These are phyloP conservation scores for Oropetium thomaeum DNA, from an alignment of 176 grass and related monocot species.

Conservation along the genomic window DNA sequence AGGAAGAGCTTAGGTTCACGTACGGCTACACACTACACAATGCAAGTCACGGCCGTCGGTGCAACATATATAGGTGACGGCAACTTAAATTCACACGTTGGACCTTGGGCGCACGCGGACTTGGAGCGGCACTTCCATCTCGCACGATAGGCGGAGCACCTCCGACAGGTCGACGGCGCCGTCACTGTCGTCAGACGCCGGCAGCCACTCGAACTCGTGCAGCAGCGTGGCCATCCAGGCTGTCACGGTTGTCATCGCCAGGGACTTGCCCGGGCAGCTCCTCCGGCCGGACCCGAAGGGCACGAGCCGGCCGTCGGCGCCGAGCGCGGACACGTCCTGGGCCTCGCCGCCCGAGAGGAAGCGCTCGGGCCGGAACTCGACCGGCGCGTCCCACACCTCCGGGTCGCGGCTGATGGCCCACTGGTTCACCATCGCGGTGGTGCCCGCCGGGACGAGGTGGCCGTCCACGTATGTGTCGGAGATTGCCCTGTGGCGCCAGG, in stretches of 20 bases:
- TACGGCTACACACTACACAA: constrained; percentile 22
- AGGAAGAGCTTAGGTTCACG: constrained; percentile 13
- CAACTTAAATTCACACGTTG: not conserved
- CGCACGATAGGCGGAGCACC: constrained; percentile 73
- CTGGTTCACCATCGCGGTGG: constrained; percentile 83
- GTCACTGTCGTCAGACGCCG: constrained; percentile 6
- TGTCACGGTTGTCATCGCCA: constrained; percentile 62
- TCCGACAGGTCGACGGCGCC: constrained; percentile 60
- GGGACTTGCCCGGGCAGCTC: constrained; percentile 72
- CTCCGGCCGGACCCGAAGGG: constrained; percentile 79
- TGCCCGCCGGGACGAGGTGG: constrained; percentile 58
- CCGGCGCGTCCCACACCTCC: constrained; percentile 55
- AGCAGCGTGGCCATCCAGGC: constrained; percentile 75
- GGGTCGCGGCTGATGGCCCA: constrained; percentile 79
- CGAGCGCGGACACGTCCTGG: constrained; percentile 54
- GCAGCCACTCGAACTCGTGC: constrained; percentile 68
- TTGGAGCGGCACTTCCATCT: constrained; percentile 78
- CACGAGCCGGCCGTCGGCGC: constrained; percentile 62
- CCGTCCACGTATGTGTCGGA: constrained; percentile 69
- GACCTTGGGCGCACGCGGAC: constrained; percentile 47
- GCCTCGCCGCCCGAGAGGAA: constrained; percentile 48
- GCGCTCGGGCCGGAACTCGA: constrained; percentile 60
- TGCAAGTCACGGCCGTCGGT: constrained; percentile 2
- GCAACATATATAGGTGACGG: not conserved
- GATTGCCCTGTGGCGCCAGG: constrained; percentile 59